phyloP scores from a whole-genome alignment of 73 alveolate species.

The Stentor roeselii region DNA sequence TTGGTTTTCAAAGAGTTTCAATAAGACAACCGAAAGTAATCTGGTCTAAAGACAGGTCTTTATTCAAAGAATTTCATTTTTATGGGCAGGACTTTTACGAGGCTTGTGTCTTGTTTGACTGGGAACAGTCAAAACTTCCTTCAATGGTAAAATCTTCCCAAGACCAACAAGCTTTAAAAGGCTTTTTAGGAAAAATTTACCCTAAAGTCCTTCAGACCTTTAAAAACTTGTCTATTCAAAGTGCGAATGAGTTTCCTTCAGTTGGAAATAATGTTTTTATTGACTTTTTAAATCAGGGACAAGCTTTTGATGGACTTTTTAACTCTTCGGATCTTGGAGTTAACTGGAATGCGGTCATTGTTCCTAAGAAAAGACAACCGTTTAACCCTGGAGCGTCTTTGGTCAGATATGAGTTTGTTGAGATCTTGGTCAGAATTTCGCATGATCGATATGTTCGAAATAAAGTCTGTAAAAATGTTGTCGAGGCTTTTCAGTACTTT shows the following conservation, averaged over 20 bases:
- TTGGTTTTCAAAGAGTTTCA: not conserved
- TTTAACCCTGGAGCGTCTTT: not conserved
- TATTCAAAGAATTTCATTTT: not conserved
- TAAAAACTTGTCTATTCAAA: not conserved
- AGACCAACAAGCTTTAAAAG: not conserved
- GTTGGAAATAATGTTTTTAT: not conserved
- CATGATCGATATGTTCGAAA: not conserved
- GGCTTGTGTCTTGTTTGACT: not conserved
- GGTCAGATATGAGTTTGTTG: slow-evolving; percentile 19
- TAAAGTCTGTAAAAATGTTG: not conserved
- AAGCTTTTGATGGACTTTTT: not conserved
- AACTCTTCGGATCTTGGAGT: not conserved
- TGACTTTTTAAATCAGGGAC: not conserved
- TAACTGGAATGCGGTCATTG: not conserved
- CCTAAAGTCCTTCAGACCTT: not conserved
- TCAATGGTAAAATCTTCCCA: not conserved
- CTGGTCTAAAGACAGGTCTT: not conserved
- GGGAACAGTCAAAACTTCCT: not conserved
- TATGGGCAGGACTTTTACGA: not conserved
- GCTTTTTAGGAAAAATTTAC: not conserved
- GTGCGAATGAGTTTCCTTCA: not conserved
- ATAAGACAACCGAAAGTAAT: no score
- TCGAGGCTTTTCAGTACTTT: not conserved
- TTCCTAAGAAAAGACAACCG: not conserved
- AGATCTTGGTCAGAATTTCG: not conserved